Evolutionary conservation across 2,329 filamentous ascomycete genomes (phyloP), one percentile per base, ranked within the genome.

Genomic region (Dactylellina cionopaga): DNA sequence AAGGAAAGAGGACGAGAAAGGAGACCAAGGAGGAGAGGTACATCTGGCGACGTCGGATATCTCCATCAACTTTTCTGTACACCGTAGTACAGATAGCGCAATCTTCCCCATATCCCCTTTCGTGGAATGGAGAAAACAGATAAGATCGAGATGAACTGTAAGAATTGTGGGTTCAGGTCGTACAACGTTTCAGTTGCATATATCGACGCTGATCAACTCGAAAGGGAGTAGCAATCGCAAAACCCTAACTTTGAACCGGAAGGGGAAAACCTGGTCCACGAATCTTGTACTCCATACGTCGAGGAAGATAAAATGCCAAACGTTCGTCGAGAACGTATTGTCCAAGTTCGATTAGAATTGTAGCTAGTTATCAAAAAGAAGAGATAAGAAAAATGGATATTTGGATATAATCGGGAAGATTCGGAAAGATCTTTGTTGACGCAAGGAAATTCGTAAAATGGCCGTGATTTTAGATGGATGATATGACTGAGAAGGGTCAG

Each of bases 391-490:
- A 35, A 49, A 41, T 15, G 2, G n/a, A 35, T 51, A 29, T 35
- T 25, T 60, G 11, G 37, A 54, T 56, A 46, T 15, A 24, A 35
- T 37, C 29, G 19, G 35, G 11, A 47, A 15, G 59, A 13, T 19
- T 37, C 11, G 27, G 35, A 41, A 64, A 15, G 29, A 33, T 10
- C 13, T n/a, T 17, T 37, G 33, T 25, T 58, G 52, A 58, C 24
- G 31, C 35, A 58, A 68, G 43, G 44, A 43, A 29, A 71, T 52
- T 71, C 66, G 58, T 71, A 52, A 43, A 24, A 55, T 39, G 47
- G 24, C 58, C 66, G 66, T 71, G 33, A 64, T 33, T 39, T 11
- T 62, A 44, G 41, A 31, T 15, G 17, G 27, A 22, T 59, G 44
- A 22, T 69, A 59, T 44, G 37, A 39, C 29, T 15, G n/a, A 15